Evolutionary conservation across 768 basidiomycete genomes (phyloP).

Genomic region (Mycena capillaripes): DNA sequence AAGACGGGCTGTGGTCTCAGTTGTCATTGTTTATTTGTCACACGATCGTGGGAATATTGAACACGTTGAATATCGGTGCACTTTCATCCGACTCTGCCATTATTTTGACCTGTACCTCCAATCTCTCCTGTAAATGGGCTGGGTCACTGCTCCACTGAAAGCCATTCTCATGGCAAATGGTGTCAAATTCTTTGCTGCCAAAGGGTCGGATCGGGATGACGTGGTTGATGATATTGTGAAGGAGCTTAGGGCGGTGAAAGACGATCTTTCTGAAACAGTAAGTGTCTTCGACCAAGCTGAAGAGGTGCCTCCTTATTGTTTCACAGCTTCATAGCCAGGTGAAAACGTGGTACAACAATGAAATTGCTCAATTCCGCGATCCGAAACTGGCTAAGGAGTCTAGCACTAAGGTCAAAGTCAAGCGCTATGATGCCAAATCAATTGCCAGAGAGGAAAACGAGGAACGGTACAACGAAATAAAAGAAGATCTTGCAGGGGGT

Average conservation of each 20-base stretch:
- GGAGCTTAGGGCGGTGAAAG: background rate
- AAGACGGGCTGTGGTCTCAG: too few species aligned
- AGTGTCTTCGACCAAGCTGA: background rate
- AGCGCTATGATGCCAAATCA: background rate
- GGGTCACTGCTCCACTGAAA: background rate
- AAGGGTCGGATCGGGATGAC: background rate
- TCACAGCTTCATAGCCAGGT: background rate
- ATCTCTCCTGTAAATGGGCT: background rate
- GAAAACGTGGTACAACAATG: conserved; percentile 2
- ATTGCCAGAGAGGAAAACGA: background rate
- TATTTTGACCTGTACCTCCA: background rate
- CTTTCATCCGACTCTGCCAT: background rate
- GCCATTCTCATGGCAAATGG: background rate
- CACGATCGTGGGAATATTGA: too few species aligned
- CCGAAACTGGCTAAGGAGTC: background rate
- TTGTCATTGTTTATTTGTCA: too few species aligned
- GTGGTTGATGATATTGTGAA: background rate
- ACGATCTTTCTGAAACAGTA: background rate
- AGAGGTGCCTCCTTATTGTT: background rate
- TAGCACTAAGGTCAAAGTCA: background rate
- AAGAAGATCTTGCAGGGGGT: background rate
- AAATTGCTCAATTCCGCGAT: background rate
- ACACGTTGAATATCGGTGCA: background rate
- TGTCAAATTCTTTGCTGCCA: background rate
- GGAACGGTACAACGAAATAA: background rate